These are phyloP conservation scores for Eucalyptus paniculata DNA, from an alignment of 345 rosid genomes.

Conservation along the genomic window DNA sequence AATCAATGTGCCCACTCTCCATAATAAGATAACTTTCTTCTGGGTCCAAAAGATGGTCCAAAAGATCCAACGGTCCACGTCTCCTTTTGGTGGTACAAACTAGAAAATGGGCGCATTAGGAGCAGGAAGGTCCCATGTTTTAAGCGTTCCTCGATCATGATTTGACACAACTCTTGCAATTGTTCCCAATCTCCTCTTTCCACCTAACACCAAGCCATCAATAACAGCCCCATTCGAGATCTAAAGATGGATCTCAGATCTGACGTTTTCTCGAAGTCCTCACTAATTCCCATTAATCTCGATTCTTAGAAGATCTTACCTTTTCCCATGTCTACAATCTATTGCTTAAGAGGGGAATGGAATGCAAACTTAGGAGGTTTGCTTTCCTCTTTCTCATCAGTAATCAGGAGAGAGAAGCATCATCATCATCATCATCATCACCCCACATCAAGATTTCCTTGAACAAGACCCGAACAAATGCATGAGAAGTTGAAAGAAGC, in stretches of 20 bases:
- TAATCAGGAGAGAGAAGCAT: not conserved
- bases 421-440: not conserved
- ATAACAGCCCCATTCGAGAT: not conserved
- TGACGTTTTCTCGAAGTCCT: not conserved
- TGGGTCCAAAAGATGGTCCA: not conserved
- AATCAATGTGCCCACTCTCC: not conserved
- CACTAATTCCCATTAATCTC: not conserved
- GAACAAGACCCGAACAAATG: not conserved
- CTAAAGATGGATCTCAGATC: not conserved
- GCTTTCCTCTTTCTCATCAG: not conserved
- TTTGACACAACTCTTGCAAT: not conserved
- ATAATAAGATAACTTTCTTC: not conserved
- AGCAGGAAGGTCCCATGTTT: not conserved
- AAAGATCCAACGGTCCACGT: not conserved
- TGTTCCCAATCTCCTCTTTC: not conserved
- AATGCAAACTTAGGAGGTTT: not conserved
- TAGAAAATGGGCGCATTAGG: not conserved
- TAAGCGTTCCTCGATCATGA: not conserved
- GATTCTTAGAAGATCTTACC: not conserved
- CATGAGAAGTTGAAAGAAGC: not conserved
- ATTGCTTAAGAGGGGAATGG: not conserved
- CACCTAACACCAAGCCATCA: not conserved
- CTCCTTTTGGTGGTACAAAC: not conserved
- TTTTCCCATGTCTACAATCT: not conserved
- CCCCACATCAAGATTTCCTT: not conserved